A percentile compares a stretch with the other conserved stretches of the same genome.
Conservation (phyloP, 2,329 filamentous ascomycete species). For the Helotiales sp. region DNA sequence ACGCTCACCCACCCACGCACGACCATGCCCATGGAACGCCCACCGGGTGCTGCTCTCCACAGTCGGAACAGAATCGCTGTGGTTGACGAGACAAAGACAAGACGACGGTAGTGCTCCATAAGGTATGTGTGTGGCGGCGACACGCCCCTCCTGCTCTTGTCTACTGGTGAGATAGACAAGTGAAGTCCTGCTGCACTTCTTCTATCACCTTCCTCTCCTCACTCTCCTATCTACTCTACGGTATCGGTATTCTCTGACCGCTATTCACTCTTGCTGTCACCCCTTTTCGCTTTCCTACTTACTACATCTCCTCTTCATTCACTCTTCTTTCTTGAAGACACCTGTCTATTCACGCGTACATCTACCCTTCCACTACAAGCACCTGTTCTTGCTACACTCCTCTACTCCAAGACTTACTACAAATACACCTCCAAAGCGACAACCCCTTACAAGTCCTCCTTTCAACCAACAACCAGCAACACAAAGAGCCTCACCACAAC, state of each 20-base stretch:
- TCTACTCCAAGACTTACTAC: neutral
- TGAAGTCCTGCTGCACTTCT: neutral
- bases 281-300: neutral
- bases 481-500: conserved; percentile 18
- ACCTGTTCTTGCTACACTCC: neutral
- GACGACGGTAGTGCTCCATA: neutral
- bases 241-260: conserved; percentile 12
- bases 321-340: neutral
- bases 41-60: neutral
- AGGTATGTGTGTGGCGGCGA: neutral
- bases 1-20: neutral
- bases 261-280: conserved; percentile 1
- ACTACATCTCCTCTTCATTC: neutral
- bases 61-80: neutral
- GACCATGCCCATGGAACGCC: neutral
- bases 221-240: neutral
- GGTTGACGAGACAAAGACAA: neutral
- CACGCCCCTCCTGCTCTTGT: neutral
- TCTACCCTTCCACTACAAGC: neutral
- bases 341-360: conserved; percentile 5
- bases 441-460: neutral
- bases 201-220: neutral
- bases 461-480: neutral
- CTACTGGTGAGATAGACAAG: neutral
- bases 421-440: neutral